Evolutionary conservation across 192 early-diverging fungal genomes (phyloP).

Genomic region (Linnemannia exigua): DNA sequence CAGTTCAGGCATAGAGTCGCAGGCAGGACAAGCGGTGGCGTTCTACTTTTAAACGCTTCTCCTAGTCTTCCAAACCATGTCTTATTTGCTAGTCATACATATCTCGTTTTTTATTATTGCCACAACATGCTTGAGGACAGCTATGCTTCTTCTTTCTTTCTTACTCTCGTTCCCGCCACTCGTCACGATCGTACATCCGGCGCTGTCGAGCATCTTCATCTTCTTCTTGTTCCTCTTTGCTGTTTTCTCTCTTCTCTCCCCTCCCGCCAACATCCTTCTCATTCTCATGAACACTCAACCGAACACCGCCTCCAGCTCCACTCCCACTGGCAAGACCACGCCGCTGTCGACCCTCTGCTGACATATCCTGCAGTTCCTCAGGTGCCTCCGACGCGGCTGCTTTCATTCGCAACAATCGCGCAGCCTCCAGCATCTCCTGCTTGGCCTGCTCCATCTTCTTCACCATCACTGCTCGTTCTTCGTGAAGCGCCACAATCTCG

Average conservation of each 20-base stretch:
- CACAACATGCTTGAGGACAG: no score
- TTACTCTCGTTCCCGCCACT: conserved; percentile 11
- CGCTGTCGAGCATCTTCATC: not conserved
- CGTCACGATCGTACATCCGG: conserved; percentile 17
- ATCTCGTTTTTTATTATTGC: no score
- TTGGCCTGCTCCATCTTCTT: conserved; percentile 28
- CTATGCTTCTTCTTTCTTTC: not conserved
- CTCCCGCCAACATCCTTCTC: no score
- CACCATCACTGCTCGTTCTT: conserved; percentile 26
- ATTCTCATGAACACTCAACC: not conserved
- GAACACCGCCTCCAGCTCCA: not conserved
- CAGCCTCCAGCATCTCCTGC: conserved; percentile 51
- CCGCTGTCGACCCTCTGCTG: not conserved
- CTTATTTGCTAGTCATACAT: no score
- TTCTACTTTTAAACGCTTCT: no score
- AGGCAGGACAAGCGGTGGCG: no score
- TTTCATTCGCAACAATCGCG: conserved; percentile 31
- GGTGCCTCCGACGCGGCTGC: conserved; percentile 10
- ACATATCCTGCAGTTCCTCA: conserved; percentile 26
- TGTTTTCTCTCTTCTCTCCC: not conserved
- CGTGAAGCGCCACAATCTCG: conserved; percentile 41
- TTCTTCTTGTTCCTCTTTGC: not conserved
- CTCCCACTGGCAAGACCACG: not conserved
- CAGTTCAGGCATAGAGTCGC: no score
- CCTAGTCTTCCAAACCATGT: no score